Evolutionary conservation across 176 grass and related monocot genomes (phyloP), one percentile per base, ranked within the genome.

Genomic region (Juncus inflexus): DNA sequence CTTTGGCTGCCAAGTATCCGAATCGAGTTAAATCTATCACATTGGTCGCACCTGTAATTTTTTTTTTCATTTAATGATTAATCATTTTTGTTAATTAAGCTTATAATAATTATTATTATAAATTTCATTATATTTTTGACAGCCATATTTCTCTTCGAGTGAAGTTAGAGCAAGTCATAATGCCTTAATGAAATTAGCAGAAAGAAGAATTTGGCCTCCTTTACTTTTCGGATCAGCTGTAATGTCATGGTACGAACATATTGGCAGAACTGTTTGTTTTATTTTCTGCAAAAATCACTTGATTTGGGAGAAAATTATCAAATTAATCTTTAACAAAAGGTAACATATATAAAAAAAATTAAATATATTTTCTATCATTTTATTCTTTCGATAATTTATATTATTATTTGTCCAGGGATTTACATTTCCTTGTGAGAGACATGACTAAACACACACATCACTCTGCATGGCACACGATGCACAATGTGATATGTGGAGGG

Each of bases 241-340:
- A 28, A 96, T 96, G 92, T 89, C 92, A 15, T 91, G 87, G 92
- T 96, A 96, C 71, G 92, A 96, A 76, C 92, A 96, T 78, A 58
- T 96, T 15, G 87, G 92, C 0, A 83, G 92, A 69, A 89, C 87
- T 2, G 76, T 91, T 15, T 91, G 87, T 81, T 62, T 91, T 58
- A 3, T 89, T 37, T 12, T 83, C 63, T 96, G 92, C 82, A 84
- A 55, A 84, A 81, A 91, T 55, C 92, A 96, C 71, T 81, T 45
- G 50, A 6, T 72, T 0, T 96, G 84, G 92, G 87, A 96, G 54
- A 63, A 74, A 62, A 79, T 83, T 42, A 1, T 83, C 62, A 79
- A 66, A 42, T 11, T 69, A 43, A 2, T 86, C 38, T 70, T 79
- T 3, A 2, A 65, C 9, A 85, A 61, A 12, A 90, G 76, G 84